A percentile compares a stretch with the other conserved stretches of the same genome.
Conservation (phyloP, 1,139 yeast species). For the Debaryomycetaceae sp. region DNA sequence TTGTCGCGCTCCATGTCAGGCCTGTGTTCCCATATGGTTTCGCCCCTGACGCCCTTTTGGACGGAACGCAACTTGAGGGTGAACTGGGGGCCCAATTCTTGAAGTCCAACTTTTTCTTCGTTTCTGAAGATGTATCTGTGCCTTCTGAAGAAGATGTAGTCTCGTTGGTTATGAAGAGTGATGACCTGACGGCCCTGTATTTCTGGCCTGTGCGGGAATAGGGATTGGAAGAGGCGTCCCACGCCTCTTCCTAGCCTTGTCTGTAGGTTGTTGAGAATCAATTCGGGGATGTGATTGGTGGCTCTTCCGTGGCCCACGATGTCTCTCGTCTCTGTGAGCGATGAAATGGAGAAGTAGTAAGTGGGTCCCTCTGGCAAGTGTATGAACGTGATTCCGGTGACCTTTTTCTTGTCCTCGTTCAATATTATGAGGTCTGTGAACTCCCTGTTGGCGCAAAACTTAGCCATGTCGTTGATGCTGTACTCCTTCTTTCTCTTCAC, state of each 20-base stretch:
- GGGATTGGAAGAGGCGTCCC: conserved; percentile 84
- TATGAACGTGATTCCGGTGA: conserved; percentile 87
- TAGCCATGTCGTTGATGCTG: conserved; percentile 81
- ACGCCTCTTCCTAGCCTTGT: conserved; percentile 92
- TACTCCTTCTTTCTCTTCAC: conserved; percentile 84
- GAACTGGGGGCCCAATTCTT: conserved; percentile 95
- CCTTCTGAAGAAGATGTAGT: conserved; percentile 89
- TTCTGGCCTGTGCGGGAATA: conserved; percentile 91
- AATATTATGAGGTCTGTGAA: conserved; percentile 84
- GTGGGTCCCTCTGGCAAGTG: conserved; percentile 96
- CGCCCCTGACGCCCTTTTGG: conserved; percentile 89
- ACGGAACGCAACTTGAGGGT: conserved; percentile 83
- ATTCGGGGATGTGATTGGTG: conserved; percentile 87
- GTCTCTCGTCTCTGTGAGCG: conserved; percentile 68
- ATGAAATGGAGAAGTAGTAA: conserved; percentile 82
- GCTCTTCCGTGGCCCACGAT: conserved; percentile 88
- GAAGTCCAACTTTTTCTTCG: conserved; percentile 90
- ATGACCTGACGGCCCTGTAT: conserved; percentile 93
- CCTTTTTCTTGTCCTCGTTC: conserved; percentile 89
- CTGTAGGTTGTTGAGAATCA: conserved; percentile 84
- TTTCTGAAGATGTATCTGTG: conserved; percentile 87
- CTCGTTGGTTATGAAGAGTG: conserved; percentile 94
- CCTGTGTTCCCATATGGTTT: conserved; percentile 93
- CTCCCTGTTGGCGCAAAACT: conserved; percentile 73
- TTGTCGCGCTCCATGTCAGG: conserved; percentile 96